Base-by-base conservation (phyloP, 805 yeast species). In the Maudiozyma saulgeensis region DNA sequence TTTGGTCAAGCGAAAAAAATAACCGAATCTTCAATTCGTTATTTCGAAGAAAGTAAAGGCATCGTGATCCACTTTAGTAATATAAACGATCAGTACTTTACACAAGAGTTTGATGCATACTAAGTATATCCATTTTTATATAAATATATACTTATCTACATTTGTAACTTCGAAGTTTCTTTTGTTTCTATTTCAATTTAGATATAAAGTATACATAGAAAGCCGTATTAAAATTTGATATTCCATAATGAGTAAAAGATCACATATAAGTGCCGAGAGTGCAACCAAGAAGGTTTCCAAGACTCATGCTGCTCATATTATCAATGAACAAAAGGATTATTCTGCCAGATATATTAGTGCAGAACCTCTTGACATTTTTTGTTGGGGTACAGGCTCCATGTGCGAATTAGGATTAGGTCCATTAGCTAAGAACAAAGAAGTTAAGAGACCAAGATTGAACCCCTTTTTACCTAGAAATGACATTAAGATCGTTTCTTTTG, bases 351-450 rank as follows among this genome's bases (percentile, higher is more conserved):
- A 70, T 46, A 44, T 58, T 9, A 59, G 66, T 25, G 61, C 60
- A 15, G 52, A 71, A 25, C 75, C 78, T 19, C 69, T 91, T 48
- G 93, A 89, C 61, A 74, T 93, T 2, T 91, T 86, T 63, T 95
- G 87, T 37, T 93, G 95, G 85, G 99, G 99, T 40, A 79, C 95
- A 1, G 99, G 99, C 1, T 82, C 96, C 0, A 91, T 93, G 93
- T 89, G 97, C 72, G 99, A 93, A 65, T 74, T 93, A 28, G 99
- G 99, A 1, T 73, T 93, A n/a, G 99, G 99, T 1, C 98, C 98
- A 9, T 78, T 74, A n/a, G 87, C 95, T 2, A 84, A 77, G 56
- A 91, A 88, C 37, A 88, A 89, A 52, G 96, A 90, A 65, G 96
- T 93, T 19, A 93, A 93, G 62, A 80, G 99, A 63, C 99, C 99